Conservation (phyloP, 202 grass and related monocot species). For the Carex sylvatica region DNA sequence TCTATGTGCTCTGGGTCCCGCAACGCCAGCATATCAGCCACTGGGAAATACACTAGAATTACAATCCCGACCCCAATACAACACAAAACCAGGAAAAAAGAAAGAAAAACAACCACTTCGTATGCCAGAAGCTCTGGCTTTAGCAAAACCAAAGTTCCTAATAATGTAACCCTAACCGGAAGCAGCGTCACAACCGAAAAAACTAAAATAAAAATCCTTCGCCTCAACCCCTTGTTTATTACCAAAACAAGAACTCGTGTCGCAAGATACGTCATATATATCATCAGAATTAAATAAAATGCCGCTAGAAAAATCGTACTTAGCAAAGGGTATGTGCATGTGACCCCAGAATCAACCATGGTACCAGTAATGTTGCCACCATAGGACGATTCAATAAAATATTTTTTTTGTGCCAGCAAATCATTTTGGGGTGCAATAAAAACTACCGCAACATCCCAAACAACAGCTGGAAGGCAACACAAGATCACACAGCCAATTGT, state of each 20-base stretch:
- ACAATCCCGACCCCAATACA: slow-evolving; percentile 58
- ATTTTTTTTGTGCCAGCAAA: slow-evolving; percentile 36
- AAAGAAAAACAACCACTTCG: slow-evolving; percentile 72
- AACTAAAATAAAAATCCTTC: slow-evolving; percentile 79
- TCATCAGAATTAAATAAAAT: slow-evolving; percentile 60
- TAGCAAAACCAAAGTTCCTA: slow-evolving; percentile 71
- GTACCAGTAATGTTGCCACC: neutral
- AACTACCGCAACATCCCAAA: slow-evolving; percentile 56
- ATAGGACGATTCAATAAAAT: slow-evolving; percentile 44
- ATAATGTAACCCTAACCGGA: slow-evolving; percentile 50
- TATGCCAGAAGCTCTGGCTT: slow-evolving; percentile 40
- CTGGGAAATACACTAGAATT: slow-evolving; percentile 87
- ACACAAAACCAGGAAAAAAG: slow-evolving; percentile 71
- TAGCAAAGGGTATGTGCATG: slow-evolving; percentile 74
- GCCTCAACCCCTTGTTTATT: slow-evolving; percentile 82
- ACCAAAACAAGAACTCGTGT: slow-evolving; percentile 56
- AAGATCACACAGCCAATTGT: slow-evolving; percentile 51
- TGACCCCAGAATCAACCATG: slow-evolving; percentile 29
- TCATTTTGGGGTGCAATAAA: slow-evolving; percentile 43
- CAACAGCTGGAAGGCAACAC: slow-evolving; percentile 56
- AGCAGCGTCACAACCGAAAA: slow-evolving; percentile 48
- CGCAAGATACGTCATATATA: slow-evolving; percentile 67
- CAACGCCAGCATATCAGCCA: slow-evolving; percentile 63
- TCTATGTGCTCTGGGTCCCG: slow-evolving; percentile 50
- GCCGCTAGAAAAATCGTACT: slow-evolving; percentile 77